Conservation (phyloP, 495 filamentous ascomycete genomes). For the Hyphodiscus hymeniophilus region DNA sequence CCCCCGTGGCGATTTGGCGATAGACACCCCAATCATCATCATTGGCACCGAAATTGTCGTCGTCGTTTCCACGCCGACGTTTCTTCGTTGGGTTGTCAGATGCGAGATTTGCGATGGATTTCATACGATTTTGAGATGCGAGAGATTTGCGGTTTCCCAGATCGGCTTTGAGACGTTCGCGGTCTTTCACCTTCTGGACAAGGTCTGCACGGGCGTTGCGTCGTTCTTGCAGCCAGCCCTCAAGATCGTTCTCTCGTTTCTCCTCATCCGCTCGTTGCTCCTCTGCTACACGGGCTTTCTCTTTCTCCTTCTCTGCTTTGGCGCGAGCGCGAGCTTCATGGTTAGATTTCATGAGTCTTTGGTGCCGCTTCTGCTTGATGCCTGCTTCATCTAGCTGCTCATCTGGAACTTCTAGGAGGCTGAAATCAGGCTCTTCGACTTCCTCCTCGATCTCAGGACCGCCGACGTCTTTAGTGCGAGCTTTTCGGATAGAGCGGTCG, state of each 20-base stretch:
- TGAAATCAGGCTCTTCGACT: conserved; percentile 72
- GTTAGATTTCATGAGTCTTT: conserved; percentile 86
- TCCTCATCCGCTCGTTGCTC: conserved; percentile 76
- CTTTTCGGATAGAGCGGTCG: conserved; percentile 78
- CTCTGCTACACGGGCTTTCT: conserved; percentile 74
- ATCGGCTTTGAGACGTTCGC: conserved; percentile 84
- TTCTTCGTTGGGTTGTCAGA: conserved; percentile 81
- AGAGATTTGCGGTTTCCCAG: conserved; percentile 93
- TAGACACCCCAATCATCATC: conserved; percentile 98
- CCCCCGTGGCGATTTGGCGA: conserved; percentile 75
- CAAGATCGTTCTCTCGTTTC: conserved; percentile 71
- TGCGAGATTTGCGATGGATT: conserved; percentile 91
- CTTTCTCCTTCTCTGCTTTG: conserved; percentile 89
- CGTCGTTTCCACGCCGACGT: conserved; percentile 60
- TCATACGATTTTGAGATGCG: conserved; percentile 94
- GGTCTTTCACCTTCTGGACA: conserved; percentile 82
- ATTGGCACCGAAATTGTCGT: conserved; percentile 94
- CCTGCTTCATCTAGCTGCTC: conserved; percentile 87
- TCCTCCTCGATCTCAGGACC: conserved; percentile 69
- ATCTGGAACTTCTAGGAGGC: conserved; percentile 80
- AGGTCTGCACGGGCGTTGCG: conserved; percentile 63
- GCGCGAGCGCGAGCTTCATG: conserved; percentile 85
- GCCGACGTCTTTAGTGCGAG: conserved; percentile 86
- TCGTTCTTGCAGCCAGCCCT: conserved; percentile 78
- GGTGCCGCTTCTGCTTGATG: conserved; percentile 82